These are phyloP conservation scores for Lodderomyces theae DNA, from an alignment of 1,139 yeast species.

Conservation along the genomic window DNA sequence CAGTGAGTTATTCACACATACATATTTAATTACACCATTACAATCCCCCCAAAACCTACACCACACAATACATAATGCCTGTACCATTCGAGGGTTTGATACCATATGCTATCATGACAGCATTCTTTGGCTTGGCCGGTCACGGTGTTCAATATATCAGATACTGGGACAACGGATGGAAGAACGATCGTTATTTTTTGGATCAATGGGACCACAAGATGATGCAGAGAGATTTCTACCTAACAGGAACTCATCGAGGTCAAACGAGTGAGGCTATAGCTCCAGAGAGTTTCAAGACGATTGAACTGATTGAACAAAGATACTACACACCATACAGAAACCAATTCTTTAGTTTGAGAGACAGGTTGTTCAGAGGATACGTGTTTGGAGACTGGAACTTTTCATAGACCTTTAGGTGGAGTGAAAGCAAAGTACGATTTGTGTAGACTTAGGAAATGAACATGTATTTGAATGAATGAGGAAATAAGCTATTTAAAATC, in stretches of 20 bases:
- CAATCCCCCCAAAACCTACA: neutral
- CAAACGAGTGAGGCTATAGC: constrained; percentile 69
- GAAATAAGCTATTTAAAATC: constrained; percentile 58
- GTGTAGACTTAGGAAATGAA: neutral
- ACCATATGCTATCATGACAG: constrained; percentile 50
- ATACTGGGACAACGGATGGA: constrained; percentile 55
- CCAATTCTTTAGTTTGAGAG: constrained; percentile 49
- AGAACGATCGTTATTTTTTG: constrained; percentile 46
- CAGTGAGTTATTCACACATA: neutral
- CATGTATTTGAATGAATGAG: constrained; percentile 2
- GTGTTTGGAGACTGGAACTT: constrained; percentile 50
- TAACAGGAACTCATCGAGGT: constrained; percentile 72
- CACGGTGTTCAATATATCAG: constrained; percentile 46
- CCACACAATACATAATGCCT: constrained; percentile 30
- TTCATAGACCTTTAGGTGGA: too few species aligned
- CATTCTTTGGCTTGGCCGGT: constrained; percentile 49
- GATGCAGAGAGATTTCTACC: constrained; percentile 70
- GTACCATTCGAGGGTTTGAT: constrained; percentile 51
- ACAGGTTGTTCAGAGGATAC: constrained; percentile 49
- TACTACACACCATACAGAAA: constrained; percentile 51
- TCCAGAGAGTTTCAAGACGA: constrained; percentile 61
- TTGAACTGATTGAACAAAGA: constrained; percentile 34
- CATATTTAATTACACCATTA: neutral
- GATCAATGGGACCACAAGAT: constrained; percentile 49
- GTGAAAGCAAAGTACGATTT: too few species aligned